phyloP scores from a whole-genome alignment of 805 yeast species.

The Saturnispora zaruensis region DNA sequence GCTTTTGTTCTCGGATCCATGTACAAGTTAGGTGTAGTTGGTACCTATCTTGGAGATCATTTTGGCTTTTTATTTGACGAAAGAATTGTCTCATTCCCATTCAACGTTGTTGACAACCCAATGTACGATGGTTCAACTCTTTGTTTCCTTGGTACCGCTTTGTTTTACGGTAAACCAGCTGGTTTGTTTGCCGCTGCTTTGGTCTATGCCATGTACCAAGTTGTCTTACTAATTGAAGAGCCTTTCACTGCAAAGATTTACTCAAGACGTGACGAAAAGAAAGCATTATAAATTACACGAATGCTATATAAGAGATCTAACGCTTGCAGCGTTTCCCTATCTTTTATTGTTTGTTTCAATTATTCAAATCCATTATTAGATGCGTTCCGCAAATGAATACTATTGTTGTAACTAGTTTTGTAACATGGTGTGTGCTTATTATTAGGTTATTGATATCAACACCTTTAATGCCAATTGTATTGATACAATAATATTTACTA shows the following conservation, averaged over 20 bases:
- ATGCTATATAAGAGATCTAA: neutral
- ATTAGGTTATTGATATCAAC: slow-evolving; percentile 5
- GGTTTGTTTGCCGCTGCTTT: slow-evolving; percentile 66
- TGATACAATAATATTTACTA: slow-evolving; percentile 4
- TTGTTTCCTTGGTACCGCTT: slow-evolving; percentile 83
- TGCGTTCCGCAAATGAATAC: slow-evolving; percentile 6
- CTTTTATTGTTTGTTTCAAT: neutral
- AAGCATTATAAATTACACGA: neutral
- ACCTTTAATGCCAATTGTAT: slow-evolving; percentile 4
- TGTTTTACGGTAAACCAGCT: slow-evolving; percentile 83
- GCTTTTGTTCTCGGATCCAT: slow-evolving; percentile 74
- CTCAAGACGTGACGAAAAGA: slow-evolving; percentile 30
- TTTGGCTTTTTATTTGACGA: slow-evolving; percentile 91
- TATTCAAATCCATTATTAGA: slow-evolving; percentile 3
- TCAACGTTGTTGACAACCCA: slow-evolving; percentile 84
- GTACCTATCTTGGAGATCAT: slow-evolving; percentile 95
- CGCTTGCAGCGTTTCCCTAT: neutral
- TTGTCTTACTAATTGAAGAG: slow-evolving; percentile 86
- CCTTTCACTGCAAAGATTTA: slow-evolving; percentile 93
- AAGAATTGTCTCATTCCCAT: slow-evolving; percentile 88
- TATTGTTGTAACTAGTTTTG: slow-evolving; percentile 4
- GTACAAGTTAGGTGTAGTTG: slow-evolving; percentile 91
- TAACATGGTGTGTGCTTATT: slow-evolving; percentile 2
- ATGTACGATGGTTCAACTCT: slow-evolving; percentile 93
- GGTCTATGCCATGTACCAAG: slow-evolving; percentile 72